Conservation (phyloP, 768 basidiomycete genomes). For the Glaciozyma antarctica region DNA sequence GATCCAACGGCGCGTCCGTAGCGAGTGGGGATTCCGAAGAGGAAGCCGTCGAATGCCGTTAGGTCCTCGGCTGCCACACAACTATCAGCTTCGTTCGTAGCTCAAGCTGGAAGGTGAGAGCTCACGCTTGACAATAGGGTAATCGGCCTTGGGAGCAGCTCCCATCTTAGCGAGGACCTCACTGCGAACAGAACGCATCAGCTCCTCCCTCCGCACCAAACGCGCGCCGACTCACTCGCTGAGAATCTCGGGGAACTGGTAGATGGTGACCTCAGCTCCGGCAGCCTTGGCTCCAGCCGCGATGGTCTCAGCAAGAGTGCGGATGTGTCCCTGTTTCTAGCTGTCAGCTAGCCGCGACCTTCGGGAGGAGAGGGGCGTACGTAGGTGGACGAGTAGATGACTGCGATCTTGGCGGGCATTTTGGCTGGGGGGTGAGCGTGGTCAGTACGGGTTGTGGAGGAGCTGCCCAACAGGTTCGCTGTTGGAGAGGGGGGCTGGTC, state of each 20-base stretch:
- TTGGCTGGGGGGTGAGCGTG: not conserved
- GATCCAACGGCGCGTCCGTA: constrained; percentile 73
- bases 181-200: too few species aligned
- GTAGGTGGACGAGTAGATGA: constrained; percentile 12
- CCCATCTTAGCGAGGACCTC: constrained; percentile 47
- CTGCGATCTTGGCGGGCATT: constrained; percentile 31
- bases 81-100: constrained; percentile 51
- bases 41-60: constrained; percentile 26
- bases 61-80: constrained; percentile 45
- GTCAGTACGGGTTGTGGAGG: too few species aligned
- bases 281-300: constrained; percentile 38
- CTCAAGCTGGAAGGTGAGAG: not conserved
- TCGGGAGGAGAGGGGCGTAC: too few species aligned
- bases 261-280: constrained; percentile 40
- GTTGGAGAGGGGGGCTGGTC: too few species aligned
- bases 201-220: too few species aligned
- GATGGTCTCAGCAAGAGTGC: constrained; percentile 26
- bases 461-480: too few species aligned
- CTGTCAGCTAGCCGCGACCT: too few species aligned
- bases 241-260: constrained; percentile 50
- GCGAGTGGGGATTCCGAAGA: constrained; percentile 38
- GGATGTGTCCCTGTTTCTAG: not conserved
- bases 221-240: constrained; percentile 35
- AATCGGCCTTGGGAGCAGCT: constrained; percentile 21
- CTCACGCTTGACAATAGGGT: constrained; percentile 11